Conservation (phyloP, 2,329 filamentous ascomycete genomes). For the Pseudogymnoascus pannorum region DNA sequence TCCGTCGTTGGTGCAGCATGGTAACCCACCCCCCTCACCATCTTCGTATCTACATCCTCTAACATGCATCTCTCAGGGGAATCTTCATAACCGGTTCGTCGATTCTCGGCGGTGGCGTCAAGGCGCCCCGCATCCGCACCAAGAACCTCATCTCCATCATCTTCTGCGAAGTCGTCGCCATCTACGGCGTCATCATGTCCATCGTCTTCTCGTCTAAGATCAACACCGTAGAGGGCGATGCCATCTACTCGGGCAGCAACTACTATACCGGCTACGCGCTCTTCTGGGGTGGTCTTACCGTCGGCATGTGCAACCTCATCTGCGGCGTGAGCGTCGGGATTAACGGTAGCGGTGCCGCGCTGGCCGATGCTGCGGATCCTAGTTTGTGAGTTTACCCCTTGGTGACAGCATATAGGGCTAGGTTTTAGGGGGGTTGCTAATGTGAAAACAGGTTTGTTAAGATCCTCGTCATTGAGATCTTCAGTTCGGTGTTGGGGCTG, state of each 20-base stretch:
- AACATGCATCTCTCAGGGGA: conserved; percentile 55
- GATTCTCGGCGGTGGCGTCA: conserved; percentile 93
- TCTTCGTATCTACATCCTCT: background rate
- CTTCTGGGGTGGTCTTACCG: conserved; percentile 92
- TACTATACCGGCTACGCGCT: conserved; percentile 94
- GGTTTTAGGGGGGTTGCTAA: conserved; percentile 15
- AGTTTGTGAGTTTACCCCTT: conserved; percentile 58
- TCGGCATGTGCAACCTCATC: conserved; percentile 90
- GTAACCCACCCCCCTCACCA: conserved; percentile 42
- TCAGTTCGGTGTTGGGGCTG: conserved; percentile 92
- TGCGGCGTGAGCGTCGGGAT: conserved; percentile 96
- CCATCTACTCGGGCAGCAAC: conserved; percentile 65
- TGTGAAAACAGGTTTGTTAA: conserved; percentile 72
- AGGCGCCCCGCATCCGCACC: conserved; percentile 92
- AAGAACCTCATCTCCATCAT: conserved; percentile 99
- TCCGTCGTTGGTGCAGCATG: conserved; percentile 97
- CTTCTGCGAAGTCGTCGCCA: conserved; percentile 99
- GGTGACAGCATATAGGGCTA: background rate
- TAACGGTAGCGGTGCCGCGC: conserved; percentile 91
- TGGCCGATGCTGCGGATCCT: conserved; percentile 91
- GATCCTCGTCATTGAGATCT: conserved; percentile 98
- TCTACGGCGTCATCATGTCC: conserved; percentile 99
- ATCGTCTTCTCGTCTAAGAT: conserved; percentile 96
- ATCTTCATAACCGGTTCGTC: conserved; percentile 98
- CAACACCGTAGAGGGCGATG: conserved; percentile 53